These are phyloP conservation scores for Irpex lacteus DNA, from an alignment of 1,284 basidiomycete genomes.

Conservation along the genomic window DNA sequence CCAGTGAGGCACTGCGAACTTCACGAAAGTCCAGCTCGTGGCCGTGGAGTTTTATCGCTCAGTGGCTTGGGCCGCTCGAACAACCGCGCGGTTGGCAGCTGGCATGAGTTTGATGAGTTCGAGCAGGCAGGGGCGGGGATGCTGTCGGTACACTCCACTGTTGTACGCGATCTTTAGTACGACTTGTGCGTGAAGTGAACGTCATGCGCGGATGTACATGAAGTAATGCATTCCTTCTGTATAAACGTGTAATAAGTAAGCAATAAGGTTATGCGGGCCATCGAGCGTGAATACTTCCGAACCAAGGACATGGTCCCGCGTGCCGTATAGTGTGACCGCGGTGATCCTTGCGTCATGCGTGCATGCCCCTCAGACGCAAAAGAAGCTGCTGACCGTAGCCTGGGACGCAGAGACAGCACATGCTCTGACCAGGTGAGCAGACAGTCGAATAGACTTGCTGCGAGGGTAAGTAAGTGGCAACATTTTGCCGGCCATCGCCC, in stretches of 20 bases:
- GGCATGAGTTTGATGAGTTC: not conserved
- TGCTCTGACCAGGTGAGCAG: not conserved
- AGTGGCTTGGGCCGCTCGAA: not conserved
- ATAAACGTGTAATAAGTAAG: not conserved
- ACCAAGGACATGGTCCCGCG: not conserved
- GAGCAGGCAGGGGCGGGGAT: not conserved
- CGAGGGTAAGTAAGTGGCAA: not conserved
- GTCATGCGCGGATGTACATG: not conserved
- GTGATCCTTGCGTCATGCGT: not conserved
- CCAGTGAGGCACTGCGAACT: not conserved
- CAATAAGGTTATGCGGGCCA: not conserved
- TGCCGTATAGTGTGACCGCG: not conserved
- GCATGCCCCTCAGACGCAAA: not conserved
- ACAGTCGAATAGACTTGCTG: not conserved
- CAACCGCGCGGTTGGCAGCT: not conserved
- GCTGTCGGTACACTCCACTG: too few relatives aligned
- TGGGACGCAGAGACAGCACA: not conserved
- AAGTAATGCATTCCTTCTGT: not conserved
- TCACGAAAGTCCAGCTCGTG: not conserved
- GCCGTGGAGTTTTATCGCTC: not conserved
- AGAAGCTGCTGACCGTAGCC: not conserved
- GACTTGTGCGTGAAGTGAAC: not conserved
- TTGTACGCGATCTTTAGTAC: not conserved
- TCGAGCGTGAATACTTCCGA: not conserved
- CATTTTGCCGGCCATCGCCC: not conserved